These are phyloP conservation scores for Monosporascus sp. DNA, from an alignment of 2,329 filamentous ascomycete genomes.

Conservation along the genomic window DNA sequence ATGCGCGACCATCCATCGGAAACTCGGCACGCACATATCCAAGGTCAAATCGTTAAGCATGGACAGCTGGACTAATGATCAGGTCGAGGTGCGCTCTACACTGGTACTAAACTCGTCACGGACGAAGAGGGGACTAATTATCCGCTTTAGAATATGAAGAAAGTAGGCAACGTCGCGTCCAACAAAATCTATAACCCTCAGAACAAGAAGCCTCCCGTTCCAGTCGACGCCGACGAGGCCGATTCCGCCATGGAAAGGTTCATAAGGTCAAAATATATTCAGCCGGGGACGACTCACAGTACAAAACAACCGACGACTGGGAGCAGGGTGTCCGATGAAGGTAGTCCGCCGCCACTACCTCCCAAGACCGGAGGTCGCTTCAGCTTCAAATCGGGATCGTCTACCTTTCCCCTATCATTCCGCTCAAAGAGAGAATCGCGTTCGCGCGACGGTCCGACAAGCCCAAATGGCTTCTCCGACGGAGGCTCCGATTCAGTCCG, in stretches of 20 bases:
- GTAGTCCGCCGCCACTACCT: constrained; percentile 54
- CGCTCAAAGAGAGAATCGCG: constrained; percentile 51
- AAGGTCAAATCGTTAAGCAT: constrained; percentile 99
- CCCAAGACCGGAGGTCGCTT: constrained; percentile 61
- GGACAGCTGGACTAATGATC: constrained; percentile 94
- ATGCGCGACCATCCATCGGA: constrained; percentile 90
- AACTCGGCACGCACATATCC: constrained; percentile 93
- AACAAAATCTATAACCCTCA: constrained; percentile 88
- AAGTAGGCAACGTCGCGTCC: constrained; percentile 76
- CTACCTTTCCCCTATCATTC: constrained; percentile 60
- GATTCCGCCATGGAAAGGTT: constrained; percentile 94
- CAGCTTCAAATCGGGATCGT: constrained; percentile 50
- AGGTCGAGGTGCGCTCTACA: constrained; percentile 73
- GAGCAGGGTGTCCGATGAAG: constrained; percentile 51
- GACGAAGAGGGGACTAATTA: constrained; percentile 12
- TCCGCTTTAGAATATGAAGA: constrained; percentile 75
- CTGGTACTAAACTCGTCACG: not conserved
- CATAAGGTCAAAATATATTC: constrained; percentile 90
- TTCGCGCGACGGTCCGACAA: constrained; percentile 27
- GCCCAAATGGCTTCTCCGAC: constrained; percentile 27
- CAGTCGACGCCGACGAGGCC: constrained; percentile 85
- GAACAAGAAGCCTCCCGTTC: constrained; percentile 75
- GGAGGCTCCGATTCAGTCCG: constrained; percentile 32
- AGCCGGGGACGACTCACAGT: constrained; percentile 34
- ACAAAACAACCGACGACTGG: constrained; percentile 34